Evolutionary conservation across 768 basidiomycete genomes (phyloP), one percentile per base, ranked within the genome.

Genomic region (Candolleomyces eurysporus): DNA sequence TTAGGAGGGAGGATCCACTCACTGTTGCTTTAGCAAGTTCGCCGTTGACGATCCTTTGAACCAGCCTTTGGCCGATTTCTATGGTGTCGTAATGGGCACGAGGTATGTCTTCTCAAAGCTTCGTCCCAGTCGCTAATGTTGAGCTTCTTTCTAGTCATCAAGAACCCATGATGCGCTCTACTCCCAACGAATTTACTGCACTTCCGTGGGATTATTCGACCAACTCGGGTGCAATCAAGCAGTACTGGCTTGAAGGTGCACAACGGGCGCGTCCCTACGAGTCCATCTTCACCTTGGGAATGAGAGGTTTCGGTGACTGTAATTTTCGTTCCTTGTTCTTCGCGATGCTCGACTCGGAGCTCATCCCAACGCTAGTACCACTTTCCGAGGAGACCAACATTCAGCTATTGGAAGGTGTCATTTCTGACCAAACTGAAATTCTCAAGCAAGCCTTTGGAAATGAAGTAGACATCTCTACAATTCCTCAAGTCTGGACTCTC

Each of bases 81-180:
- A 84, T 71, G 89, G 85, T 26, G 78, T 90, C 49, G 87, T 85
- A 32, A 89, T 89, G 86, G 86, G 89, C 51, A 88, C 89, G 2
- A 87, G 82, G 82, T 79, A 40, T 1, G 36, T 36, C 11, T 11
- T 36, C 11, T 36, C 8, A 36, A 36, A 36, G 36, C 1, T 36
- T 36, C 36, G 8, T 11, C 11, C 11, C 36, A 7, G 36, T 5
- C 36, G 36, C 36, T 36, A 26, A 26, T 4, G 26, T 30, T 43
- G 21, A 43, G 13, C 39, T 32, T 22, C 39, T 26, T 40, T 55
- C 13, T 42, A 83, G 84, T 71, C 87, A 89, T 67, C 84, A 90
- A 69, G 89, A 91, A 66, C 89, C 89, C 10, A 89, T 90, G 85
- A 84, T 85, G 78, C 83, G 88, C 21, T 86, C 86, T 36, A 85